Evolutionary conservation across 2,329 filamentous ascomycete species (phyloP).

Genomic region (Karstenula rhodostoma): DNA sequence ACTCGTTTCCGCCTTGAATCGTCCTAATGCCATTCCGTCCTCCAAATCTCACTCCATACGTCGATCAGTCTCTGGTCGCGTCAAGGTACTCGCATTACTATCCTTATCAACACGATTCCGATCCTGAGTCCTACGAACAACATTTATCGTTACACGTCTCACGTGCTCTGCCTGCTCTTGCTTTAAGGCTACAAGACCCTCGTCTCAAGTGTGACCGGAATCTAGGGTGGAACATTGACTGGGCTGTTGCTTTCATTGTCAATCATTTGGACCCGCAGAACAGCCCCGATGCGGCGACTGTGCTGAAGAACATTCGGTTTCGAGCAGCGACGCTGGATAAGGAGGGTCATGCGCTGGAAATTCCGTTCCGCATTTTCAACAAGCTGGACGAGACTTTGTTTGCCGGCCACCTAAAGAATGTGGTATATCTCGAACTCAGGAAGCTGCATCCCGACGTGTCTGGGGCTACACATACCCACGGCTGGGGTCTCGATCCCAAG

Average conservation of each 20-base stretch:
- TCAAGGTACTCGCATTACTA: constrained; percentile 15
- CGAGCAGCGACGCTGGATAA: constrained; percentile 23
- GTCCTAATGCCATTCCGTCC: constrained; percentile 28
- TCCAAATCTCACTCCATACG: constrained; percentile 18
- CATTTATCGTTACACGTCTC: constrained; percentile 11
- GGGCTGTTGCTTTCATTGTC: constrained; percentile 52
- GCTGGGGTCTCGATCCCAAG: constrained; percentile 31
- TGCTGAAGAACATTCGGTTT: constrained; percentile 28
- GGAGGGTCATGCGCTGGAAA: constrained; percentile 28
- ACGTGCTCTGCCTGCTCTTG: constrained; percentile 12
- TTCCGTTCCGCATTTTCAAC: constrained; percentile 49
- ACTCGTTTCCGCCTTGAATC: constrained; percentile 20
- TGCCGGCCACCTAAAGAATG: constrained; percentile 46
- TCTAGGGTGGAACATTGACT: constrained; percentile 53
- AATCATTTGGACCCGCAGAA: constrained; percentile 37
- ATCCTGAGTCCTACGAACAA: constrained; percentile 24
- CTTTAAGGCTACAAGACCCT: constrained; percentile 32
- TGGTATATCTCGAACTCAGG: constrained; percentile 47
- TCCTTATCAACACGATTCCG: constrained; percentile 28
- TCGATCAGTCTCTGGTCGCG: constrained; percentile 20
- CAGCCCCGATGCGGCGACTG: constrained; percentile 26
- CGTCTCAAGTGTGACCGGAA: constrained; percentile 29
- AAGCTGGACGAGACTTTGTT: constrained; percentile 49
- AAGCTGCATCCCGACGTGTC: constrained; percentile 35
- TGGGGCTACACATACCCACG: constrained; percentile 48